These are phyloP conservation scores for Fusarium napiforme DNA, from an alignment of 2,329 filamentous ascomycete species.

Conservation along the genomic window DNA sequence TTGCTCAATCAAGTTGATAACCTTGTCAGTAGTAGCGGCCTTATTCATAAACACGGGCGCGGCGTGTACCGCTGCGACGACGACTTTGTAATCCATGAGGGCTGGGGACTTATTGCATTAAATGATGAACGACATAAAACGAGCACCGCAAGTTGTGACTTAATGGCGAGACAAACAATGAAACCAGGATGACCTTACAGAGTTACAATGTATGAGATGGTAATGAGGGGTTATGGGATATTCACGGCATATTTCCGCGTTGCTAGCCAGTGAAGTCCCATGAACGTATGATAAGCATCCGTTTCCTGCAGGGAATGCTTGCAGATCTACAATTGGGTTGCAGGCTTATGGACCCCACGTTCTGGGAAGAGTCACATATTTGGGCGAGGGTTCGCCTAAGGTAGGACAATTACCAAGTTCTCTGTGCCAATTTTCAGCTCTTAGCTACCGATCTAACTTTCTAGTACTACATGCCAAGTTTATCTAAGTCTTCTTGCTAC, in stretches of 20 bases:
- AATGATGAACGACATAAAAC: no score
- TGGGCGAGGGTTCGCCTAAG: not conserved
- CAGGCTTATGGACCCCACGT: not conserved
- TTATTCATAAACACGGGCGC: not conserved
- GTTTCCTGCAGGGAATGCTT: not conserved
- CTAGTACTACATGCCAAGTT: rapidly evolving
- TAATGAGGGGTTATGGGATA: not conserved
- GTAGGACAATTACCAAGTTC: no score
- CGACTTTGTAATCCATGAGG: not conserved
- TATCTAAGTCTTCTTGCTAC: not conserved
- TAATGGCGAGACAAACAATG: not conserved
- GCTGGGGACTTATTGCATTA: no score
- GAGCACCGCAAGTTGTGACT: no score
- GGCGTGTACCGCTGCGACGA: not conserved
- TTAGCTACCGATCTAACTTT: rapidly evolving
- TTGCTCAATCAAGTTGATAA: not conserved
- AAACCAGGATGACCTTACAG: not conserved
- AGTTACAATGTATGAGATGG: not conserved
- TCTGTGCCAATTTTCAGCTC: no score
- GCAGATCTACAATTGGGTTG: not conserved
- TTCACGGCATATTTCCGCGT: not conserved
- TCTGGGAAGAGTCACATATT: not conserved
- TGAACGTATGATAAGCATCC: not conserved
- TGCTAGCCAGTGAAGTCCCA: not conserved
- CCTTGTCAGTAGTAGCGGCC: not conserved